Percentiles rank a stretch among this genome's conserved stretches.
Conservation (phyloP, 192 early-diverging fungal genomes). For the Lobulomyces angularis region DNA sequence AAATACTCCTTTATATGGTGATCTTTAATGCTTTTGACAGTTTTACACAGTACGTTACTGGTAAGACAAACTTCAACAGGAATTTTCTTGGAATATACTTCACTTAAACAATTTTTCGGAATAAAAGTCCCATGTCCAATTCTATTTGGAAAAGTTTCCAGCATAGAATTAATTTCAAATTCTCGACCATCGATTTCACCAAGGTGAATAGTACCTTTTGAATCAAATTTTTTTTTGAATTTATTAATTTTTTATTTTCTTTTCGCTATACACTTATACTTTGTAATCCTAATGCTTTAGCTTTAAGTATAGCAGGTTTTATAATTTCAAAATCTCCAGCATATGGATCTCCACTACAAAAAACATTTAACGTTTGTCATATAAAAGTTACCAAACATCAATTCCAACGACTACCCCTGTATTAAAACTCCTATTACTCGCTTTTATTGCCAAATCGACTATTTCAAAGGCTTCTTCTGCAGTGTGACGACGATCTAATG, state of each 20-base stretch:
- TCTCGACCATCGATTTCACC: no score
- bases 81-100: not conserved
- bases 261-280: no score
- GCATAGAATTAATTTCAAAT: no score
- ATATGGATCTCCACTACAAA: slow-evolving; percentile 2
- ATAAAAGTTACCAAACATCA: slow-evolving; percentile 9
- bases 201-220: no score
- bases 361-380: slow-evolving; percentile 6
- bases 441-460: slow-evolving; percentile 4
- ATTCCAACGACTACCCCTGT: slow-evolving; percentile 7
- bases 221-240: no score
- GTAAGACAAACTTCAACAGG: slow-evolving; percentile 9
- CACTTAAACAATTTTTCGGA: not conserved
- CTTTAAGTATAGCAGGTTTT: slow-evolving; percentile 4
- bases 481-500: slow-evolving; percentile 8
- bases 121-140: slow-evolving; percentile 12
- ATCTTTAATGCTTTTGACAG: not conserved
- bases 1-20: slow-evolving; percentile 10
- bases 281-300: no score
- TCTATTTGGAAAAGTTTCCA: slow-evolving; percentile 8
- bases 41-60: slow-evolving; percentile 9
- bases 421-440: not conserved
- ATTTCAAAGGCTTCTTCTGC: slow-evolving; percentile 1
- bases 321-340: slow-evolving; percentile 6
- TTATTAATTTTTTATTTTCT: no score